A percentile compares a stretch with the other conserved stretches of the same genome.
Conservation (phyloP, 495 filamentous ascomycete genomes). For the Ramalina intermedia region DNA sequence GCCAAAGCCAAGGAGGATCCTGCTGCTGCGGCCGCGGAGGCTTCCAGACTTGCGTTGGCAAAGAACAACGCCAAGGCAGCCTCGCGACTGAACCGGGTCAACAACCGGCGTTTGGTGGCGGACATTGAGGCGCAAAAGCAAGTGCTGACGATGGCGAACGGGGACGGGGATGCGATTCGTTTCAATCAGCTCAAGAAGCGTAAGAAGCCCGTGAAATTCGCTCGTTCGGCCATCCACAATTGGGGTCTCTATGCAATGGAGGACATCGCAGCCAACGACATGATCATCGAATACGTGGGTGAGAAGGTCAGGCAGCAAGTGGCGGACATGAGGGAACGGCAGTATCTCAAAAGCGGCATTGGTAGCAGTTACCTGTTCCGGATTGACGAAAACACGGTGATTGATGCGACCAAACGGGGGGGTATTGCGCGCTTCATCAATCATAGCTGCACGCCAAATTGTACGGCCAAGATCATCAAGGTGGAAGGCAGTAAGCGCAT, state of each 20-base stretch:
- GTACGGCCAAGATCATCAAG: slow-evolving; percentile 98
- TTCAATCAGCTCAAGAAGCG: slow-evolving; percentile 99
- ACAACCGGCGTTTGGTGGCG: slow-evolving; percentile 83
- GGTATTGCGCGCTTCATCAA: slow-evolving; percentile 99
- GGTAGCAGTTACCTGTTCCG: slow-evolving; percentile 96
- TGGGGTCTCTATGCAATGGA: slow-evolving; percentile 98
- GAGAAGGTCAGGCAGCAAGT: slow-evolving; percentile 95
- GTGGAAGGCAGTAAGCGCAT: slow-evolving; percentile 98
- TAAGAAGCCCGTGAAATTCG: slow-evolving; percentile 98
- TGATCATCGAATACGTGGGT: slow-evolving; percentile 99
- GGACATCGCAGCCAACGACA: slow-evolving; percentile 91
- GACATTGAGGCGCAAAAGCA: slow-evolving; percentile 91
- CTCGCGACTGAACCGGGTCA: slow-evolving; percentile 82
- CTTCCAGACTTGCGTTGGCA: slow-evolving; percentile 60
- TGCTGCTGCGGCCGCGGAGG: slow-evolving; percentile 48
- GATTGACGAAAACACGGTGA: slow-evolving; percentile 93
- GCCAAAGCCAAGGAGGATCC: slow-evolving; percentile 60
- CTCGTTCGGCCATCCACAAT: slow-evolving; percentile 93
- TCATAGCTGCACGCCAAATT: slow-evolving; percentile 95
- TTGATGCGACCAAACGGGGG: slow-evolving; percentile 95
- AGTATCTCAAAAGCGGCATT: slow-evolving; percentile 91
- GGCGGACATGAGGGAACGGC: slow-evolving; percentile 80
- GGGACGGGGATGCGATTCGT: slow-evolving; percentile 74
- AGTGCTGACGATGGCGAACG: slow-evolving; percentile 49
- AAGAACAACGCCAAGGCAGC: slow-evolving; percentile 62